Evolutionary conservation across 2,329 filamentous ascomycete genomes (phyloP).

Genomic region (Talaromyces sp.): DNA sequence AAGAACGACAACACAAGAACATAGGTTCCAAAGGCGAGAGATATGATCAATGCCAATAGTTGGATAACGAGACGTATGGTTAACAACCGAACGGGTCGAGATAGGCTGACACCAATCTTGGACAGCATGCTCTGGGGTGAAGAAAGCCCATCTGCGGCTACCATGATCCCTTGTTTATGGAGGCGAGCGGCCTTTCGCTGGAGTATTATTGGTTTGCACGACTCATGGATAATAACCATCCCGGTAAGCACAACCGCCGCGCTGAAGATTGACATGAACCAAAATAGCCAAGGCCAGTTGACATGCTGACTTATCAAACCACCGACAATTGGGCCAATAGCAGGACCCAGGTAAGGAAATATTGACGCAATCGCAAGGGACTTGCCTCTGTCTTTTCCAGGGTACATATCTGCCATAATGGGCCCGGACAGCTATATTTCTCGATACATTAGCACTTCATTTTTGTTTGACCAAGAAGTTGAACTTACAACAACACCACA

Average conservation of each 20-base stretch:
- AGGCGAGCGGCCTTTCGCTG: slow-evolving; percentile 33
- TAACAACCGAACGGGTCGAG: neutral
- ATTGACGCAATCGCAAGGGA: slow-evolving; percentile 9
- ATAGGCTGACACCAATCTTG: slow-evolving; percentile 1
- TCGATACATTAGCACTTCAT: neutral
- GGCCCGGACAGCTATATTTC: slow-evolving; percentile 3
- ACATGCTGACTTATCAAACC: slow-evolving; percentile 9
- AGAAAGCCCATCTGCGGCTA: neutral
- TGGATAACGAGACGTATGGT: slow-evolving; percentile 3
- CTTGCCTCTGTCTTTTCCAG: slow-evolving; percentile 6
- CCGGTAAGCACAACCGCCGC: slow-evolving; percentile 23
- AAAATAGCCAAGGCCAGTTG: slow-evolving; percentile 11
- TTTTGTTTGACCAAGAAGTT: neutral
- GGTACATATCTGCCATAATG: slow-evolving; percentile 9
- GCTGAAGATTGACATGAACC: slow-evolving; percentile 9
- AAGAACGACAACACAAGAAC: slow-evolving; percentile 8
- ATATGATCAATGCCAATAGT: neutral
- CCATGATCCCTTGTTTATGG: slow-evolving; percentile 14
- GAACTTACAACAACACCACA: slow-evolving; percentile 5
- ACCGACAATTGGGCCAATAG: slow-evolving; percentile 7
- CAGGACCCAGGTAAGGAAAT: slow-evolving; percentile 9
- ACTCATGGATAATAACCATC: slow-evolving; percentile 39
- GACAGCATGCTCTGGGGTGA: neutral
- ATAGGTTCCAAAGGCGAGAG: slow-evolving; percentile 7
- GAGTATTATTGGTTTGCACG: slow-evolving; percentile 41